Conservation (phyloP, 2,329 filamentous ascomycete genomes). For the Penicillium sp. region DNA sequence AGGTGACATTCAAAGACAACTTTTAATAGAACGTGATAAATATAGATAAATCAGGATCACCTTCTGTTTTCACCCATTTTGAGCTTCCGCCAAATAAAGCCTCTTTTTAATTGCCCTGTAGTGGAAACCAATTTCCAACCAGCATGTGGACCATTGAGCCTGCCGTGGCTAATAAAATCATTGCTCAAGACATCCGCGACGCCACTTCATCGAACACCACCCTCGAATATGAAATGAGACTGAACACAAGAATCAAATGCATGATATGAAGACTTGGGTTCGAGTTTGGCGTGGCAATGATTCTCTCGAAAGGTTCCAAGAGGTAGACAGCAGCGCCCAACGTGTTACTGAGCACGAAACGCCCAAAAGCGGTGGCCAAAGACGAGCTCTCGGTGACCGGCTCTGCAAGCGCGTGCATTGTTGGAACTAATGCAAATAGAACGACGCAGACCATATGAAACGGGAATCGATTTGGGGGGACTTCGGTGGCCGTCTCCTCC, state of each 20-base stretch:
- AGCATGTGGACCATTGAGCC: background rate
- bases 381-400: background rate
- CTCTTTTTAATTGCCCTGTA: background rate
- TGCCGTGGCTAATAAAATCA: background rate
- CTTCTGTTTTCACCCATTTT: background rate
- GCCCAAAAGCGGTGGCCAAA: background rate
- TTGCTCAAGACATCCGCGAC: background rate
- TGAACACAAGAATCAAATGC: constrained; percentile 8
- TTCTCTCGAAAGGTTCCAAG: constrained; percentile 12
- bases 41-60: too few species aligned
- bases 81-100: background rate
- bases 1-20: too few species aligned
- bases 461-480: constrained; percentile 4
- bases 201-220: background rate
- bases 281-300: constrained; percentile 5
- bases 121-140: background rate
- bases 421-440: constrained; percentile 14
- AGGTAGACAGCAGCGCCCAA: constrained; percentile 2
- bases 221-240: background rate
- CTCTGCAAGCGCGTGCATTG: constrained; percentile 11
- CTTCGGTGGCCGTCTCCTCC: background rate
- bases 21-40: too few species aligned
- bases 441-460: constrained; percentile 6
- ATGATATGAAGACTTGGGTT: constrained; percentile 16
- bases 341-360: background rate